Base-by-base conservation (phyloP, 805 yeast species). In the Candida parachauliodes region DNA sequence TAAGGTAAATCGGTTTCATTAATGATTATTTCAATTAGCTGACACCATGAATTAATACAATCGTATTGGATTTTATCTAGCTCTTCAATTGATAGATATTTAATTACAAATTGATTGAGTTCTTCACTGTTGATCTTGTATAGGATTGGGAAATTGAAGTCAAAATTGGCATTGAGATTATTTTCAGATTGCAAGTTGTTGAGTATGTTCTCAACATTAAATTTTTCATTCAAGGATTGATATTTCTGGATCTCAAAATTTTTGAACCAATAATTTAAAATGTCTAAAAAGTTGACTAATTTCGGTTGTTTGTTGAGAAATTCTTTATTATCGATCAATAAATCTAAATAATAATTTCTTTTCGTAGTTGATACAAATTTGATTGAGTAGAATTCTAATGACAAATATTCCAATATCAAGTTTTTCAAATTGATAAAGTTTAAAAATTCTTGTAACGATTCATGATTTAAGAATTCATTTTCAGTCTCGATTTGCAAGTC, bases 31-130 rank as follows among this genome's bases (percentile, higher is more conserved):
- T 88, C 87, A 17, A 87, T 79, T 34, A 89, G 58, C 47, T 81
- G 82, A 16, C 81, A 80, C 98, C 98, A 91, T 0, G 94, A 76
- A 51, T 81, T 87, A 20, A 91, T 61, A 40, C 82, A 77, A 10
- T 72, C 61, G 32, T 83, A 61, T 43, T 83, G 93, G 7, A 68
- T 63, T 1, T 68, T 55, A 43, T 70, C 70, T 47, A 78, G 71
- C 27, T 68, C 66, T 30, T 67, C 65, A 28, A 63, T 65, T n/a
- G 76, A 60, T 10, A 76, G 49, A 28, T 68, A 65, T 46, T 74
- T 74, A 0, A 66, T 61, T 21, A 80, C 49, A 37, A 70, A 68
- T 4, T 56, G 60, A 18, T 58, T 50, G 21, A 75, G 42, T 45
- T 7, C 42, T 43, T 0, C 55, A 20, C 16, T 50, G 27, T 46